Conservation (phyloP, 2,329 filamentous ascomycete genomes). For the Ustilaginoidea virens region DNA sequence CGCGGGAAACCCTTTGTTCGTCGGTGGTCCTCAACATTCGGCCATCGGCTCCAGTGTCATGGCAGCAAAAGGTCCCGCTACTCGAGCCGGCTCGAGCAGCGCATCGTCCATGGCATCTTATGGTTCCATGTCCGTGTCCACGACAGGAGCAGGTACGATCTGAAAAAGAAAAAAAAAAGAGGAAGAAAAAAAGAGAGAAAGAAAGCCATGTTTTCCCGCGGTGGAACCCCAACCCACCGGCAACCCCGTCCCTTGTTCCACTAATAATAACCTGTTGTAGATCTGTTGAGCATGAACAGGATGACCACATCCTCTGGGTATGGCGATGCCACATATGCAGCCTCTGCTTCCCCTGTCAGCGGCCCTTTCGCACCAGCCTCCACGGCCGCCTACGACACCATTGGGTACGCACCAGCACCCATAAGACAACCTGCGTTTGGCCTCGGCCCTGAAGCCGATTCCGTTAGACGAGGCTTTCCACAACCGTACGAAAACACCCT, state of each 20-base stretch:
- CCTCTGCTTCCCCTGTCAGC: slow-evolving; percentile 50
- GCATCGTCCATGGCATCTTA: slow-evolving; percentile 52
- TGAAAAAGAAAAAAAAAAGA: too few relatives aligned
- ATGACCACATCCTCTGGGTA: slow-evolving; percentile 49
- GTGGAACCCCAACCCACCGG: too few relatives aligned
- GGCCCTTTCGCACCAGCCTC: slow-evolving; percentile 47
- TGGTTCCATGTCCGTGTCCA: slow-evolving; percentile 54
- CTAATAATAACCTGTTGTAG: slow-evolving; percentile 55
- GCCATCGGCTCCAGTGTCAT: slow-evolving; percentile 40
- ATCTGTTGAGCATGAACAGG: slow-evolving; percentile 56
- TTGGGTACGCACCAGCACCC: slow-evolving; percentile 58
- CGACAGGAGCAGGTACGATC: slow-evolving; percentile 56
- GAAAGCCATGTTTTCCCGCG: too few relatives aligned
- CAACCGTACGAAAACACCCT: slow-evolving; percentile 67
- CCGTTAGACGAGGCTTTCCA: slow-evolving; percentile 50
- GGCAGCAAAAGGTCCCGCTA: slow-evolving; percentile 26
- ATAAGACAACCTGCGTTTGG: slow-evolving; percentile 39
- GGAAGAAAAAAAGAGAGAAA: too few relatives aligned
- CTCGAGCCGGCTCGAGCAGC: slow-evolving; percentile 42
- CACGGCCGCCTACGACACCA: slow-evolving; percentile 55
- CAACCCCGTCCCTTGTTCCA: slow-evolving; percentile 18
- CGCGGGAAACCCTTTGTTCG: slow-evolving; percentile 47
- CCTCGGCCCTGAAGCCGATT: slow-evolving; percentile 40
- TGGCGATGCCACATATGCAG: slow-evolving; percentile 52
- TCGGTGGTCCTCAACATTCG: slow-evolving; percentile 31